These are phyloP conservation scores for Tolypocladium ovalisporum DNA, from an alignment of 2,329 filamentous ascomycete species.

Conservation along the genomic window DNA sequence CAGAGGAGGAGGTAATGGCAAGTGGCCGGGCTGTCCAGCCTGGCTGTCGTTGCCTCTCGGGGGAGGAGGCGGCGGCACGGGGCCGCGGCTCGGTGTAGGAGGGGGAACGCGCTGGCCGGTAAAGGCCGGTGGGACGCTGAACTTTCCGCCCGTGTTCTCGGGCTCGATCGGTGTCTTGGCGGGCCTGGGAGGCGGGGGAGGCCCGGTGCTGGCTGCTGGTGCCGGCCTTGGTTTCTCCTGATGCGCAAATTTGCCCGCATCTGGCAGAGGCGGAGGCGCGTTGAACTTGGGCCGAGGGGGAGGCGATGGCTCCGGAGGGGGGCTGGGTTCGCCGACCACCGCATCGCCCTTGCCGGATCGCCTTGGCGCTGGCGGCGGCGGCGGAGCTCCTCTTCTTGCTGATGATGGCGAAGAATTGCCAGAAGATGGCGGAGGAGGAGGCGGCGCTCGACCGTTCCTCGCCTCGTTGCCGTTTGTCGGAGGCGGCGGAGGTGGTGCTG, in stretches of 20 bases:
- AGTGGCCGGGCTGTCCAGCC: conserved; percentile 7
- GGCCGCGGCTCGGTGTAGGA: conserved; percentile 61
- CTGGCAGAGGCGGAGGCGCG: conserved; percentile 77
- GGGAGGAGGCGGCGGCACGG: conserved; percentile 62
- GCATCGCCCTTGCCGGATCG: conserved; percentile 45
- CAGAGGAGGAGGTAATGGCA: conserved; percentile 28
- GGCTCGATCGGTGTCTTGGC: conserved; percentile 60
- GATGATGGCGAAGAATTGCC: conserved; percentile 3
- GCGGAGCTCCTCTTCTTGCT: conserved; percentile 13
- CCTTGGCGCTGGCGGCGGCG: conserved; percentile 38
- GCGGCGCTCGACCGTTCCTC: conserved; percentile 21
- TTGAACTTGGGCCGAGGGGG: conserved; percentile 58
- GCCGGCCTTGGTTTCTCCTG: conserved; percentile 23
- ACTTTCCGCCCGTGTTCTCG: conserved; percentile 44
- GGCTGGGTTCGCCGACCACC: conserved; percentile 62
- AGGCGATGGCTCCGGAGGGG: conserved; percentile 51
- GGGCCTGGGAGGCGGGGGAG: conserved; percentile 33
- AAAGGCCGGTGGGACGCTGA: conserved; percentile 74
- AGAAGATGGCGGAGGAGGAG: conserved; percentile 16
- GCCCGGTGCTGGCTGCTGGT: conserved; percentile 15
- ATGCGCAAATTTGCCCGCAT: conserved; percentile 79
- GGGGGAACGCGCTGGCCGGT: conserved; percentile 59
- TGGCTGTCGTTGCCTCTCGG: conserved; percentile 24
- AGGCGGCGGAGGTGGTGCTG: conserved; percentile 15
- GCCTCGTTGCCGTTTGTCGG: conserved; percentile 21